A percentile compares a stretch with the other conserved stretches of the same genome.
Conservation (phyloP, 2,329 filamentous ascomycete species). For the Tolypocladium cylindrosporum region DNA sequence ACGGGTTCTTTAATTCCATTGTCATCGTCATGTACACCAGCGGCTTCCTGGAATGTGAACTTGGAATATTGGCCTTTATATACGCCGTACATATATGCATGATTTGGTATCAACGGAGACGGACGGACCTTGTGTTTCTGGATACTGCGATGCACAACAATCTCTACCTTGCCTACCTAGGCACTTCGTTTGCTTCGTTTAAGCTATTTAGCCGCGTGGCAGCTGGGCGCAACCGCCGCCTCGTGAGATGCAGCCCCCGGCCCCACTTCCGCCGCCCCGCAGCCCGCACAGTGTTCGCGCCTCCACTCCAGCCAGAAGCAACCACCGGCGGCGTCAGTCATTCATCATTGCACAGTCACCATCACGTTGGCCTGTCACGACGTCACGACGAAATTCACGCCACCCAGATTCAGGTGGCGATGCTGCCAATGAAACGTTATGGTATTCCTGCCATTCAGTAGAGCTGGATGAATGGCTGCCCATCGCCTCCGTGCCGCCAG, state of each 20-base stretch:
- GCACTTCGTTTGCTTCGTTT: too few relatives aligned
- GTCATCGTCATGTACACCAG: neutral
- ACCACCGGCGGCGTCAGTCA: neutral
- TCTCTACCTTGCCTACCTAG: too few relatives aligned
- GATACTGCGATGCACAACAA: too few relatives aligned
- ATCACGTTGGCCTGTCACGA: neutral
- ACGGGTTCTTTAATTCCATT: neutral
- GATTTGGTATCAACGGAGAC: too few relatives aligned
- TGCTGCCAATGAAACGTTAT: conserved; percentile 11
- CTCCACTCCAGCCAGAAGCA: neutral
- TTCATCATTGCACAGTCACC: neutral
- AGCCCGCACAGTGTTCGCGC: neutral
- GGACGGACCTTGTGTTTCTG: too few relatives aligned
- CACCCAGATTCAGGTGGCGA: neutral
- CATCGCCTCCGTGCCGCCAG: neutral
- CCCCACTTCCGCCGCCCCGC: neutral
- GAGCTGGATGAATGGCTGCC: neutral
- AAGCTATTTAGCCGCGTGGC: too few relatives aligned
- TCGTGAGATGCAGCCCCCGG: neutral
- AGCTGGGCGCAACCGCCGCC: too few relatives aligned
- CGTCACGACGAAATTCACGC: neutral
- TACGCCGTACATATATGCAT: too few relatives aligned
- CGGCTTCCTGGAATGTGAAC: too few relatives aligned
- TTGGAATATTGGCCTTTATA: too few relatives aligned
- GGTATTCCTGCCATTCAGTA: conserved; percentile 28